Conservation (phyloP, 2,329 filamentous ascomycete genomes). For the Metarhizium brunneum region DNA sequence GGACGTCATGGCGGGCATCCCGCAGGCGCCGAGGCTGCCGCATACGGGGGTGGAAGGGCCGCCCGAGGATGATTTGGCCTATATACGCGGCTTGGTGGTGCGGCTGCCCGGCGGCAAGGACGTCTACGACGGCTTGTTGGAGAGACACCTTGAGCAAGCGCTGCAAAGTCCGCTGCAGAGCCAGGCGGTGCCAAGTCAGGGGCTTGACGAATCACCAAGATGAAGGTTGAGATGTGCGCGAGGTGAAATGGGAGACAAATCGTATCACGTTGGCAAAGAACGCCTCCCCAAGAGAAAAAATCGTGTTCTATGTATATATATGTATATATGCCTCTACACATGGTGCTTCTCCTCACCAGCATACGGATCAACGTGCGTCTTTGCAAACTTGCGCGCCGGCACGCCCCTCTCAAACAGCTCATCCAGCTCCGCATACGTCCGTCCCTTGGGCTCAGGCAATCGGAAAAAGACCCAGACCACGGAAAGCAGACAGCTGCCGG, state of each 20-base stretch:
- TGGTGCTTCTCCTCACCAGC: conserved; percentile 4
- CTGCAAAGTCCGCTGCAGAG: conserved; percentile 10
- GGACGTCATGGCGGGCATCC: conserved; percentile 33
- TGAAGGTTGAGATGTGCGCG: no score
- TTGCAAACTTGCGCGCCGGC: conserved; percentile 22
- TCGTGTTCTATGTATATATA: no score
- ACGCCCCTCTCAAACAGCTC: conserved; percentile 21
- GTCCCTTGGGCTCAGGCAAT: conserved; percentile 43
- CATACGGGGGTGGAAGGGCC: background rate
- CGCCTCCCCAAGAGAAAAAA: no score
- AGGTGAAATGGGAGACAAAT: no score
- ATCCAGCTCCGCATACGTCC: conserved; percentile 33
- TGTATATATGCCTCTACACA: background rate
- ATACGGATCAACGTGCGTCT: conserved; percentile 28
- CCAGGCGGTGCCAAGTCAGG: background rate
- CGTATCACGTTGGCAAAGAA: no score
- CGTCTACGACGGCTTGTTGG: conserved; percentile 28
- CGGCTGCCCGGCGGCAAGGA: conserved; percentile 27
- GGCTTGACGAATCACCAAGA: no score
- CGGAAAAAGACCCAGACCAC: conserved; percentile 40
- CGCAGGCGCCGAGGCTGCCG: conserved; percentile 14
- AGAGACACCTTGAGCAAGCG: conserved; percentile 29
- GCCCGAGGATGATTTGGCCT: conserved; percentile 27
- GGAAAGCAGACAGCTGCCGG: conserved; percentile 36
- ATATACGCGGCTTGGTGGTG: conserved; percentile 26